These are phyloP conservation scores for Talaromyces ruber DNA, from an alignment of 495 filamentous ascomycete species.

Conservation along the genomic window DNA sequence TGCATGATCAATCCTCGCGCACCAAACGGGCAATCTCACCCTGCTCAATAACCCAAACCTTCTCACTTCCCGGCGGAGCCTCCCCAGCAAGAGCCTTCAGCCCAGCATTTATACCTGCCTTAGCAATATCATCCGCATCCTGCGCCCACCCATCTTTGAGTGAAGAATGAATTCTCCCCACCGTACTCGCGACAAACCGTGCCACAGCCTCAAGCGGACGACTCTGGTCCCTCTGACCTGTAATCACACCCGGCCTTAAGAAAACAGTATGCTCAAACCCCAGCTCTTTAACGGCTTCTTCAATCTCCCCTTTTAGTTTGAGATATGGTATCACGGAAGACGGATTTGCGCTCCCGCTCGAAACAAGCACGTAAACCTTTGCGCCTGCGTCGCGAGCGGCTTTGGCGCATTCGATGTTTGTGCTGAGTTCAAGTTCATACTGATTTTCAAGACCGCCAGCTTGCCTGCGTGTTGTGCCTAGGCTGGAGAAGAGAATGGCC, in stretches of 20 bases:
- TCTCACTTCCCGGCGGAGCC: conserved; percentile 32
- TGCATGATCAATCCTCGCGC: not conserved
- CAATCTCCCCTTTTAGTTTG: conserved; percentile 74
- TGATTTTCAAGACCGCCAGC: conserved; percentile 66
- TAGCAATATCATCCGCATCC: conserved; percentile 65
- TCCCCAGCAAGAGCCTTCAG: conserved; percentile 39
- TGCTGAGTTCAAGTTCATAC: conserved; percentile 67
- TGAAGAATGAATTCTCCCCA: conserved; percentile 44
- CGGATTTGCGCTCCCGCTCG: conserved; percentile 41
- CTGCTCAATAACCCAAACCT: conserved; percentile 31
- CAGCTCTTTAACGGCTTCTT: conserved; percentile 61
- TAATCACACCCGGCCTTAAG: conserved; percentile 63
- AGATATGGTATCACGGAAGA: conserved; percentile 44
- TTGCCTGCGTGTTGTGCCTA: conserved; percentile 57
- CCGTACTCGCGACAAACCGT: conserved; percentile 36
- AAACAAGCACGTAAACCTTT: conserved; percentile 62
- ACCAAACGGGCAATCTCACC: conserved; percentile 23
- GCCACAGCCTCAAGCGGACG: conserved; percentile 36
- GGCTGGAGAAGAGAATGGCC: conserved; percentile 51
- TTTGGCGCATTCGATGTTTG: conserved; percentile 61
- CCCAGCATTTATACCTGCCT: conserved; percentile 54
- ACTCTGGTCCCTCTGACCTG: conserved; percentile 56
- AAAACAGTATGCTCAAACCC: conserved; percentile 70
- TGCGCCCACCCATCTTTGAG: conserved; percentile 62
- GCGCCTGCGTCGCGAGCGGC: conserved; percentile 56